A percentile compares a stretch with the other conserved stretches of the same genome.
Conservation (phyloP, 1,284 basidiomycete genomes). For the Polyporus tsugae region DNA sequence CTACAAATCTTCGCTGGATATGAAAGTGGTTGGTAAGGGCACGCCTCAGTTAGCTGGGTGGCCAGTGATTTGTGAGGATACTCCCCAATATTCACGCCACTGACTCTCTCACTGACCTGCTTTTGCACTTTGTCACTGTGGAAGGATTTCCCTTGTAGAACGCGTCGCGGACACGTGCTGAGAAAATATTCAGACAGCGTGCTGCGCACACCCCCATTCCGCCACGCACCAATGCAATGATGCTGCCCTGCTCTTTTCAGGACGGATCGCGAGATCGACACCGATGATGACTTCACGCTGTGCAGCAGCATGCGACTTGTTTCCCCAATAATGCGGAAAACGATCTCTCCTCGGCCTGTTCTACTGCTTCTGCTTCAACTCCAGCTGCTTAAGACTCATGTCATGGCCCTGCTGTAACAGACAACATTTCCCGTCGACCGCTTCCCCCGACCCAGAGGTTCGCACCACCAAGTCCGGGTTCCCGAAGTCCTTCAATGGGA, state of each 20-base stretch:
- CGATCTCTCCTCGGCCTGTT: neutral
- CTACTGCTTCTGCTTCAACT: no score
- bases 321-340: neutral
- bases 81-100: no score
- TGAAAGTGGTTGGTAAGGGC: no score
- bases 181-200: neutral
- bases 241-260: neutral
- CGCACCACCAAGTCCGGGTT: neutral
- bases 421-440: neutral
- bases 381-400: neutral
- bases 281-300: constrained; percentile 1
- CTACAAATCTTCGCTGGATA: no score
- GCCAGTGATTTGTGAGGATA: no score
- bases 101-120: no score
- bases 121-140: no score
- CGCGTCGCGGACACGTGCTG: neutral
- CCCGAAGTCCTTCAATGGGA: neutral
- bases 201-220: no score
- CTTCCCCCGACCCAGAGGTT: neutral
- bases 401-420: neutral
- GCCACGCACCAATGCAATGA: no score
- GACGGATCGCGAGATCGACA: neutral
- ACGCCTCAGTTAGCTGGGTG: no score
- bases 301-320: neutral
- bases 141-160: neutral